Evolutionary conservation across 345 rosid genomes (phyloP).

Genomic region (Lumnitzera racemosa): DNA sequence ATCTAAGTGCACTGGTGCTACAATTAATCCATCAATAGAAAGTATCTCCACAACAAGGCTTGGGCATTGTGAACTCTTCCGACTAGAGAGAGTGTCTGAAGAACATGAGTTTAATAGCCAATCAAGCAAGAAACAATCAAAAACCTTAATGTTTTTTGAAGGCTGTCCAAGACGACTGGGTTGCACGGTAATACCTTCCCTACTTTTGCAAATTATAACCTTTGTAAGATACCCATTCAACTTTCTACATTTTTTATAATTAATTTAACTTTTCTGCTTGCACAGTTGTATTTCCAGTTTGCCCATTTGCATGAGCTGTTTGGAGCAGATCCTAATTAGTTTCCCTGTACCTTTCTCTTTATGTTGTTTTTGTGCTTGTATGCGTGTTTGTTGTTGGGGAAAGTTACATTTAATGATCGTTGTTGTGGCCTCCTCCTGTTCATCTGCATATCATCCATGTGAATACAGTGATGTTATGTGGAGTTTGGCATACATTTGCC

Average conservation of each 20-base stretch:
- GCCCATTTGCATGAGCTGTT: too few relatives aligned
- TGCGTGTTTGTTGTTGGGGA: too few relatives aligned
- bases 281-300: background rate
- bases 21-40: conserved; percentile 62
- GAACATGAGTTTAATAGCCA: conserved; percentile 64
- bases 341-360: too few relatives aligned
- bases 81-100: conserved; percentile 65
- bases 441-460: too few relatives aligned
- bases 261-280: background rate
- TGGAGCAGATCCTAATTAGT: too few relatives aligned
- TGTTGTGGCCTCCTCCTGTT: too few relatives aligned
- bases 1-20: conserved; percentile 88
- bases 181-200: conserved; percentile 64
- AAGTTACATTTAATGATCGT: too few relatives aligned
- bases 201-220: too few relatives aligned
- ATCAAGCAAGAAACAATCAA: conserved; percentile 64
- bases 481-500: too few relatives aligned
- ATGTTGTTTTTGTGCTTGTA: too few relatives aligned
- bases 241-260: background rate
- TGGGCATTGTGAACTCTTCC: conserved; percentile 87
- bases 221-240: background rate
- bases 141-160: conserved; percentile 97
- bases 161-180: conserved; percentile 98
- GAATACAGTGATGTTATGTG: too few relatives aligned
- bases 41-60: conserved; percentile 45